These are phyloP conservation scores for Penicillium sp. DNA, from an alignment of 2,329 filamentous ascomycete species.

Conservation along the genomic window DNA sequence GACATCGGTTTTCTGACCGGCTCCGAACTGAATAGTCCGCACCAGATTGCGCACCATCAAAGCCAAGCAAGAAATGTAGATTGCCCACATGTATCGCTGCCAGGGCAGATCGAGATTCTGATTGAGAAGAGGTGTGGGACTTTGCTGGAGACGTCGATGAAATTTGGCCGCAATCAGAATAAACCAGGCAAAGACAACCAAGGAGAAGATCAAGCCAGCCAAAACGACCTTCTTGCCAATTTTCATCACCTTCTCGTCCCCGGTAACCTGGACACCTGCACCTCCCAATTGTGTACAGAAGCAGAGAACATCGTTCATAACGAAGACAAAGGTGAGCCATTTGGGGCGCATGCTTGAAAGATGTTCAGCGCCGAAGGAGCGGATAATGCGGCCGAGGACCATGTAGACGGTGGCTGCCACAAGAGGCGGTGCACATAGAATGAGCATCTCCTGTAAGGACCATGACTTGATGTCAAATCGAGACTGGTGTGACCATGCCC, in stretches of 20 bases:
- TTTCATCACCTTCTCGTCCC: slow-evolving; percentile 16
- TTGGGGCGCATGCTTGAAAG: slow-evolving; percentile 32
- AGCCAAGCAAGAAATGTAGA: slow-evolving; percentile 24
- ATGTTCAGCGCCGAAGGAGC: slow-evolving; percentile 33
- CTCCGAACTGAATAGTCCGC: slow-evolving; percentile 29
- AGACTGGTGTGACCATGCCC: slow-evolving; percentile 32
- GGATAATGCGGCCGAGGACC: slow-evolving; percentile 40
- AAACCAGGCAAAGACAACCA: slow-evolving; percentile 29
- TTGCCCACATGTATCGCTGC: slow-evolving; percentile 24
- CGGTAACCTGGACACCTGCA: slow-evolving; percentile 28
- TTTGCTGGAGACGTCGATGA: slow-evolving; percentile 18
- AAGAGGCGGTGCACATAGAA: slow-evolving; percentile 41
- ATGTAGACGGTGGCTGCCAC: slow-evolving; percentile 40
- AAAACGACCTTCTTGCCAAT: slow-evolving; percentile 28
- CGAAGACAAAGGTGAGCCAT: slow-evolving; percentile 40
- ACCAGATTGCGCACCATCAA: slow-evolving; percentile 30
- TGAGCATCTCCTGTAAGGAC: slow-evolving; percentile 37
- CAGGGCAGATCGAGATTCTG: slow-evolving; percentile 20
- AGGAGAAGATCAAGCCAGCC: slow-evolving; percentile 27
- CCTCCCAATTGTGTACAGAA: slow-evolving; percentile 35
- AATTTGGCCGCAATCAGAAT: slow-evolving; percentile 22
- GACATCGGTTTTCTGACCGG: slow-evolving; percentile 10
- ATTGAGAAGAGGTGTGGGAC: slow-evolving; percentile 15
- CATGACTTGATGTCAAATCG: slow-evolving; percentile 27
- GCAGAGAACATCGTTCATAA: slow-evolving; percentile 34